Conservation (phyloP, 371 early-diverging fungal genomes). For the Syncephalastrum sp. region DNA sequence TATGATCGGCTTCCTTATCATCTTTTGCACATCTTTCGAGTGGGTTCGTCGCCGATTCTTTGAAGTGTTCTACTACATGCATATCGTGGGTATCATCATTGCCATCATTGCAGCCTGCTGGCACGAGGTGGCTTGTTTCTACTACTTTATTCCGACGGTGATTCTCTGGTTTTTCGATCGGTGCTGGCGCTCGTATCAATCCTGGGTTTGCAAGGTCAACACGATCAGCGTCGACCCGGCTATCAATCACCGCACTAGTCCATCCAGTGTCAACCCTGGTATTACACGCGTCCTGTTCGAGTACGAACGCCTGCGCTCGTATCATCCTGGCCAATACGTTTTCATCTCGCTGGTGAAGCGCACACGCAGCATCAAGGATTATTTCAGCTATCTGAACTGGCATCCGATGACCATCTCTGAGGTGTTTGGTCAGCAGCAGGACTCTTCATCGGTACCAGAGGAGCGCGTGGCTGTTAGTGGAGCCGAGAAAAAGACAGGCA, state of each 20-base stretch:
- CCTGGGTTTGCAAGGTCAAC: constrained; percentile 24
- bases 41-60: constrained; percentile 42
- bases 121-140: constrained; percentile 40
- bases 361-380: constrained; percentile 4
- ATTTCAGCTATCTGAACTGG: constrained; percentile 37
- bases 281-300: constrained; percentile 42
- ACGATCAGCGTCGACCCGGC: constrained; percentile 22
- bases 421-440: constrained; percentile 20
- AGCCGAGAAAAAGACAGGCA: background rate
- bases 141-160: constrained; percentile 40
- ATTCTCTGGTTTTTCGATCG: constrained; percentile 44
- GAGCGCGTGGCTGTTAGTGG: too few relatives aligned
- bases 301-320: constrained; percentile 17
- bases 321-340: constrained; percentile 47
- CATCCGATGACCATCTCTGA: constrained; percentile 49
- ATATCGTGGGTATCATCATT: constrained; percentile 36
- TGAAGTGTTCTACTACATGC: constrained; percentile 43
- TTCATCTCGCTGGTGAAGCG: constrained; percentile 32
- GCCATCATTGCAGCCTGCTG: constrained; percentile 35
- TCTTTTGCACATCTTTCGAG: constrained; percentile 42
- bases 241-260: constrained; percentile 11
- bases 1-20: constrained; percentile 38
- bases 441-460: background rate
- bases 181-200: constrained; percentile 36
- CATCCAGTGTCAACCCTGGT: constrained; percentile 10